Base-by-base conservation (phyloP, 257 asterid genomes). In the Anisodus acutangulus region DNA sequence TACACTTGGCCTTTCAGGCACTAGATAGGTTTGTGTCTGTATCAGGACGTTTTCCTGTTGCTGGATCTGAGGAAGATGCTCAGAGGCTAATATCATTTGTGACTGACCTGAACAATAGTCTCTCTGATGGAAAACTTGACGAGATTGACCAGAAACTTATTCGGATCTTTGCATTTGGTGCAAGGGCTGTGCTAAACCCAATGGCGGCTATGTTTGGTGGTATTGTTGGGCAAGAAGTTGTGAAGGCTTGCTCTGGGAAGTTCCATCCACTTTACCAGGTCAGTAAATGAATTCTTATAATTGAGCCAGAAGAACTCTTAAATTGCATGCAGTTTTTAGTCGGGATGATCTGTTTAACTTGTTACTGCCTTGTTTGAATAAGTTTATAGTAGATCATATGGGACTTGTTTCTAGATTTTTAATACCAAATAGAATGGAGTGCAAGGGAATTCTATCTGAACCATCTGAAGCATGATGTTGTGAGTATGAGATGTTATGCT, bases 191-290 rank as follows among this genome's bases (percentile, higher is more conserved):
- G 67, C 91, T 95, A 83, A 95, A 94, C 84, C 98, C 98, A 63
- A 93, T 95, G 98, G 98, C 98, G 84, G 98, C 98, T 87, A 95
- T 95, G 94, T 95, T 94, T 87, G 98, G 98, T 83, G 98, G 98
- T 85, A 91, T 95, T 86, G 98, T 95, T 82, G 98, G 97, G 51
- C 98, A 95, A 92, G 98, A 95, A 88, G 95, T 95, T 88, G 78
- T 95, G 90, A 95, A 95, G 93, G 98, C 98, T 45, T 95, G 98
- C 94, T 93, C 98, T 79, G 98, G 98, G 84, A 95, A 95, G 90
- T 95, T 95, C 84, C 98, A 95, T 88, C 98, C 98, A 9, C 95
- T 95, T 49, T 94, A 91, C 82, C 98, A 95, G 98, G 98, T 95
- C 53, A 82, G 82, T 4, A 68, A 64, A 53, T 53, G 64, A 53